Evolutionary conservation across 1,284 basidiomycete species (phyloP).

Genomic region (Malassezia slooffiae): DNA sequence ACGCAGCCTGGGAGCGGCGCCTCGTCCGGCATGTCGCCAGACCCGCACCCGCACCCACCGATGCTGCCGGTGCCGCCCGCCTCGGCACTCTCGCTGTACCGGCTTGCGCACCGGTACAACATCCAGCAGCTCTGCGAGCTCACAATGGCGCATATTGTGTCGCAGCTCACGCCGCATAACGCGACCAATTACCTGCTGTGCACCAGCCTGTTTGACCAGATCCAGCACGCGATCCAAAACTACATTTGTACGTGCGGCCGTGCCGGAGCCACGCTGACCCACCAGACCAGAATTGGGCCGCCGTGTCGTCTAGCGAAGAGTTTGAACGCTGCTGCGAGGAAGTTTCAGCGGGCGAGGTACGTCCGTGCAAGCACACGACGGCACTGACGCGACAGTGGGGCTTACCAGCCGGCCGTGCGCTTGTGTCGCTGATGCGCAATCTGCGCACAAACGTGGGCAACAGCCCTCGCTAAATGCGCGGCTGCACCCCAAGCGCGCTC

Average conservation of each 20-base stretch:
- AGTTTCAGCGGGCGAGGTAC: slow-evolving; percentile 33
- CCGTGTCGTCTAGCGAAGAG: slow-evolving; percentile 25
- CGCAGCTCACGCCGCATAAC: slow-evolving; percentile 59
- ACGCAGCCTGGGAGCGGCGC: neutral
- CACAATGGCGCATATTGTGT: slow-evolving; percentile 64
- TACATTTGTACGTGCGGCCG: slow-evolving; percentile 33
- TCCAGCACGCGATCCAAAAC: slow-evolving; percentile 32
- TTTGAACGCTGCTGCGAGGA: slow-evolving; percentile 43
- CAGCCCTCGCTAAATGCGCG: too few species aligned
- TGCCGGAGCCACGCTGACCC: neutral
- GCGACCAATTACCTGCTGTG: slow-evolving; percentile 63
- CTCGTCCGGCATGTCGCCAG: slow-evolving; percentile 33
- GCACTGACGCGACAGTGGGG: too few species aligned
- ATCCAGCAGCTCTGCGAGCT: slow-evolving; percentile 59
- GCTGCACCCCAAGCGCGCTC: too few species aligned
- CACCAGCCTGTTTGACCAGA: slow-evolving; percentile 28
- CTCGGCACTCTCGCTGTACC: slow-evolving; percentile 62
- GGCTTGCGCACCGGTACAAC: slow-evolving; percentile 66
- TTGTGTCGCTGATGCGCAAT: slow-evolving; percentile 14
- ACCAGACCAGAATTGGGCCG: slow-evolving; percentile 30
- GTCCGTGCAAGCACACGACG: too few species aligned
- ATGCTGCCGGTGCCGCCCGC: slow-evolving; percentile 49
- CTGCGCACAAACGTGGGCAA: too few species aligned
- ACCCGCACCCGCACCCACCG: slow-evolving; percentile 67
- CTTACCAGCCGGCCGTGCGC: slow-evolving; percentile 7